Conservation (phyloP, 345 rosid genomes). For the Rhodamnia argentea region DNA sequence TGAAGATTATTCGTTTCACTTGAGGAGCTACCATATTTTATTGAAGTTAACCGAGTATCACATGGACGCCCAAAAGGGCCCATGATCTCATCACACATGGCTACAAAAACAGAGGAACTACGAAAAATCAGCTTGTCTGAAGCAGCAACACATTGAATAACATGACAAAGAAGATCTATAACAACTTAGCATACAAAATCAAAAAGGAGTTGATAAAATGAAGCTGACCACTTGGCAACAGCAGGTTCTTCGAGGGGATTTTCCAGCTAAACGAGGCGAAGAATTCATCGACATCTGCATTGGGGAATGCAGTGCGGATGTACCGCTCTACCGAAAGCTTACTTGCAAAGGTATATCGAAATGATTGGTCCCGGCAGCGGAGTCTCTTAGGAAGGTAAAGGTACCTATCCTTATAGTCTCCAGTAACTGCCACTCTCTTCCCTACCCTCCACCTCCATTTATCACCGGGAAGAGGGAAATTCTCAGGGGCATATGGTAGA, state of each 20-base stretch:
- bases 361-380: neutral
- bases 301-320: constrained; percentile 35
- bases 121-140: neutral
- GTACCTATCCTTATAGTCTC: constrained; percentile 52
- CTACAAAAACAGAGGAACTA: neutral
- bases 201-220: neutral
- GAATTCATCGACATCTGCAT: constrained; percentile 41
- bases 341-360: constrained; percentile 37
- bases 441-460: constrained; percentile 89
- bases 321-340: constrained; percentile 38
- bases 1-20: neutral
- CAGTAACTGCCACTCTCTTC: constrained; percentile 34
- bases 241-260: constrained; percentile 33
- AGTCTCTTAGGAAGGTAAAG: constrained; percentile 58
- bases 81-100: neutral
- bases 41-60: neutral
- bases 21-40: neutral
- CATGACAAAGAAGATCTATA: neutral
- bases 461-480: constrained; percentile 79
- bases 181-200: neutral
- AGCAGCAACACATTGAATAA: neutral
- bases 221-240: constrained; percentile 29
- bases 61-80: neutral
- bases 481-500: constrained; percentile 73
- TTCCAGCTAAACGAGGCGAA: constrained; percentile 68